Evolutionary conservation across 139 green algal species (phyloP).

Genomic region (Choricystis sp.): DNA sequence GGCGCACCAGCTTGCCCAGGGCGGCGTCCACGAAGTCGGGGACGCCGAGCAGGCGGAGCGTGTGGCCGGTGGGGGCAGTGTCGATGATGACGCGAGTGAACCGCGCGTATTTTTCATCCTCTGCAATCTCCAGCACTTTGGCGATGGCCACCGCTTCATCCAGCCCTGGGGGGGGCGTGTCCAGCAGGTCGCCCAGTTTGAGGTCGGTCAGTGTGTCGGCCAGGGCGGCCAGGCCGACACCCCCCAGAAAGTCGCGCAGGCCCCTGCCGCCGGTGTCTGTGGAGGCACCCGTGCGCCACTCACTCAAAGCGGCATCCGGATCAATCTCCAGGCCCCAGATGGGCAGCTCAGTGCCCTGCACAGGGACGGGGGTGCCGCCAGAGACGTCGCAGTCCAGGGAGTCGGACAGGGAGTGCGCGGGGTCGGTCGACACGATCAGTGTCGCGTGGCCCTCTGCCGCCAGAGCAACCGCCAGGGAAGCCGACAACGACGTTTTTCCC

Average conservation of each 20-base stretch:
- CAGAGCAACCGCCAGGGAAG: slow-evolving; percentile 72
- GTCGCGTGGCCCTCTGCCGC: slow-evolving; percentile 71
- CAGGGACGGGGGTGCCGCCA: slow-evolving; percentile 66
- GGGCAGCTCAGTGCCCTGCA: slow-evolving; percentile 77
- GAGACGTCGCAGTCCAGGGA: slow-evolving; percentile 84
- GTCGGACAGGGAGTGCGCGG: slow-evolving; percentile 88
- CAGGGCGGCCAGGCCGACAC: slow-evolving; percentile 62
- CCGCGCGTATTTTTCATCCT: slow-evolving; percentile 71
- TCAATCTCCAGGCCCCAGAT: slow-evolving; percentile 93
- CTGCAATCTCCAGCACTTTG: slow-evolving; percentile 89
- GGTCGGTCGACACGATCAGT: slow-evolving; percentile 93
- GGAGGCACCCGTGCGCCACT: slow-evolving; percentile 22
- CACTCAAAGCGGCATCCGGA: slow-evolving; percentile 43
- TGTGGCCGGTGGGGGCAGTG: slow-evolving; percentile 92
- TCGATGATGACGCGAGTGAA: slow-evolving; percentile 97
- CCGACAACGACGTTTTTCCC: slow-evolving; percentile 87
- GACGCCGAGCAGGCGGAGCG: slow-evolving; percentile 69
- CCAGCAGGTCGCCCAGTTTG: slow-evolving; percentile 89
- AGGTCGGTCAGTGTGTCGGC: slow-evolving; percentile 71
- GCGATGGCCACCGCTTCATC: slow-evolving; percentile 86
- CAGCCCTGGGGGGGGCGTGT: slow-evolving; percentile 87
- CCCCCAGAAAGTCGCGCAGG: slow-evolving; percentile 60
- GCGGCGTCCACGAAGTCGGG: slow-evolving; percentile 72
- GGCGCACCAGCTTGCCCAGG: slow-evolving; percentile 51
- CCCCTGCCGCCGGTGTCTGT: slow-evolving; percentile 15